Base-by-base conservation (phyloP, 768 basidiomycete species). In the Dioszegia crocea region DNA sequence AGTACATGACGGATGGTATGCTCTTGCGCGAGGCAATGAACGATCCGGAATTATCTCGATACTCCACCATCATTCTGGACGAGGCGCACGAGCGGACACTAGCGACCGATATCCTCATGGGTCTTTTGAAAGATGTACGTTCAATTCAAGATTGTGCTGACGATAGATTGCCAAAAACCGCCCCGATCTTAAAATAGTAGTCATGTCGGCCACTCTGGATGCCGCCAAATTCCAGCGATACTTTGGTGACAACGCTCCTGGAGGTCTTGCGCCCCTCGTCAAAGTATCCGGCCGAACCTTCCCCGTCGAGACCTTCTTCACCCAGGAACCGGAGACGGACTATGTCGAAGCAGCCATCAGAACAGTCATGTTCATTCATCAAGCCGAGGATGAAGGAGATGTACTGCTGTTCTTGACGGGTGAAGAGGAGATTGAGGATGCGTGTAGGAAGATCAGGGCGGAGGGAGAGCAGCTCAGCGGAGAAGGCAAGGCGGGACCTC, bases 1-100 rank as follows among this genome's bases (percentile, higher is more conserved):
- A 96, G 76, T 98, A 99, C 80, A 96, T 98, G 93, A 99, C 96
- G 16, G 96, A 99, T 68, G 96, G 94, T 83, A 96, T 97, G 92
- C 74, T 80, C n/a, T 84, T 94, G n/a, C 86, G 92, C 19, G 92
- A 96, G 80, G 92, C 91, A 4, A 99, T 97, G 93, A 90, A 93
- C 78, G 94, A 98, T 77, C 88, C 90, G 9, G 82, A 84, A 19
- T 83, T 98, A 38, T 81, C 83, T 26, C 85, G 92, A 3, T 99
- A 99, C 77, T 94, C 91, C 19, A 97, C 94, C 21, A 92, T 99
- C 78, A 98, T 99, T 69, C 84, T 98, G 57, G 96, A 99, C 76
- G 96, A 99, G 80, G 96, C 91, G 4, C 96, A 99, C 80, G 96
- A 99, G 80, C 87, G 94, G 61, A 98, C 96, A 0, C 83, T 97